Evolutionary conservation across 352 stramenopile genomes (phyloP), one percentile per base, ranked within the genome.

Genomic region (Globisporangium apiculatum): DNA sequence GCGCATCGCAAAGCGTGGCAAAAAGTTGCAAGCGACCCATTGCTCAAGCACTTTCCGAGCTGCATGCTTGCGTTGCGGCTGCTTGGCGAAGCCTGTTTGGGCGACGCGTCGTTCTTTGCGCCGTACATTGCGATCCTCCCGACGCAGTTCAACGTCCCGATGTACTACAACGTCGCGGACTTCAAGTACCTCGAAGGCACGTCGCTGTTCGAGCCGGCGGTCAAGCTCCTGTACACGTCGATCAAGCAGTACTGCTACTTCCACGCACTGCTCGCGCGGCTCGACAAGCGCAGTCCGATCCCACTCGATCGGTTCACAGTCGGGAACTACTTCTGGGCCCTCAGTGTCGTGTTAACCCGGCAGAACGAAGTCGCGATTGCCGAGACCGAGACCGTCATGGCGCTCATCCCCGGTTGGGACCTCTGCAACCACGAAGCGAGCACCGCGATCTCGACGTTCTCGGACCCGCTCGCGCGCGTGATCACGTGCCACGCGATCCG

Each of bases 211-310:
- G 61, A 65, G 1, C 65, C 71, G 14, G 71, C 73, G 2, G 64
- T 79, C 41, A 73, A 78, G 57, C 55, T 82, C 5, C 51, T 83
- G 35, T 81, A 79, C 69, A 87, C 83, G 56, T 69, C 67, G 31
- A 73, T 87, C 69, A 83, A 83, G 53, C 73, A 83, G 57, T 87
- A 80, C 52, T 70, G 69, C 45, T 82, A 87, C 61, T 51, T 86
- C 15, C 65, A 67, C 41, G 55, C 55, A 18, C 55, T 72, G 12
- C 55, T 72, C 9, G 41, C 69, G 42, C 51, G 56, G 1, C 60
- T 65, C 48, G 69, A 65, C 55, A 24, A 55, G 35, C 53, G 59
- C 15, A 67, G 58, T 24, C 64, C 66, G 3, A 71, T 77, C 5
- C 62, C 71, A 5, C 43, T 60, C 35, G 51, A 68, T 0, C 52